Conservation (phyloP, 2,329 filamentous ascomycete species). For the Fusarium sp. region DNA sequence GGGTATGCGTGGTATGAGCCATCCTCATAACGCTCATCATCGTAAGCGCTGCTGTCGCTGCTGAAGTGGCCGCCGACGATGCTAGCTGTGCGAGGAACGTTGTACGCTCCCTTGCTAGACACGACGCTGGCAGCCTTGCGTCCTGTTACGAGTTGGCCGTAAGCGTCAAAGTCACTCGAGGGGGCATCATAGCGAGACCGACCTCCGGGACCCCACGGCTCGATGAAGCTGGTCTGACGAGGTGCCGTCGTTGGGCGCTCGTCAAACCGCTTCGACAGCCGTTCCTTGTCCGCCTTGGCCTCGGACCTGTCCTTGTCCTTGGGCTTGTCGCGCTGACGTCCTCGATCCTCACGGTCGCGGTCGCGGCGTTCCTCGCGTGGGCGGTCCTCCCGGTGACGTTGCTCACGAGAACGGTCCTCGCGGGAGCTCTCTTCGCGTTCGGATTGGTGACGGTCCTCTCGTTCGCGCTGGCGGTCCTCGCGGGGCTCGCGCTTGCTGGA, state of each 20-base stretch:
- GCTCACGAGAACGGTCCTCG: slow-evolving; percentile 39
- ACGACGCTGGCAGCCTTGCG: slow-evolving; percentile 47
- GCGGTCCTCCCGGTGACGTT: slow-evolving; percentile 36
- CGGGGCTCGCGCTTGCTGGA: slow-evolving; percentile 49
- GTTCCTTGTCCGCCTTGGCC: slow-evolving; percentile 54
- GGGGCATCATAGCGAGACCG: slow-evolving; percentile 48
- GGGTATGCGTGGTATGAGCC: slow-evolving; percentile 57
- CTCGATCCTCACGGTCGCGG: slow-evolving; percentile 46
- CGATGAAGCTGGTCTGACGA: slow-evolving; percentile 55
- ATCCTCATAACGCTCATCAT: slow-evolving; percentile 53
- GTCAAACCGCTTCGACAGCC: slow-evolving; percentile 57
- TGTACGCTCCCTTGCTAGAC: slow-evolving; percentile 44
- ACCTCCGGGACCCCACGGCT: slow-evolving; percentile 53
- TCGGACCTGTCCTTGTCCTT: slow-evolving; percentile 51
- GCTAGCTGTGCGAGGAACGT: slow-evolving; percentile 51
- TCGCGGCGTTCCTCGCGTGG: slow-evolving; percentile 46
- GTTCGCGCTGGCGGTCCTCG: slow-evolving; percentile 46
- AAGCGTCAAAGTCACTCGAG: slow-evolving; percentile 47
- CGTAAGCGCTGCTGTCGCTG: slow-evolving; percentile 50
- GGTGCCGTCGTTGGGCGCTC: slow-evolving; percentile 48
- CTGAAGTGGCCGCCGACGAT: slow-evolving; percentile 49
- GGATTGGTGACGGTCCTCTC: slow-evolving; percentile 44
- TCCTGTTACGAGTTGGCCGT: slow-evolving; percentile 48
- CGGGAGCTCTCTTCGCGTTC: slow-evolving; percentile 43
- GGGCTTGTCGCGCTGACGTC: slow-evolving; percentile 45